Evolutionary conservation across 352 stramenopile species (phyloP).

Genomic region (Phytophthora macrochlamydospora): DNA sequence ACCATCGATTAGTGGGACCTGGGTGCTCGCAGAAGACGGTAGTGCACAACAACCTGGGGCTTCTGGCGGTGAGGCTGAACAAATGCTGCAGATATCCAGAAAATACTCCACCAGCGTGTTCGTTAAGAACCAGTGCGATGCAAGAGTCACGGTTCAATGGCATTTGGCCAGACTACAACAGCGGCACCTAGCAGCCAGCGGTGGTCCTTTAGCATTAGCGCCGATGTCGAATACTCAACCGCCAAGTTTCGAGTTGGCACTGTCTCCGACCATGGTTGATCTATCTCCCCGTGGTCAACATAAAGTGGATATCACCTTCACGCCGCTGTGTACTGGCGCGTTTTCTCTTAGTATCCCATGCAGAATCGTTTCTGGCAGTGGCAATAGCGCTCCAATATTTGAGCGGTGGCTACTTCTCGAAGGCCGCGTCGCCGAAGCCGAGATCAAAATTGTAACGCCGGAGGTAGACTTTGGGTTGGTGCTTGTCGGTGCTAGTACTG

Average conservation of each 20-base stretch:
- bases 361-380: conserved; percentile 21
- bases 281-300: conserved; percentile 23
- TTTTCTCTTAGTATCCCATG: conserved; percentile 62
- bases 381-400: conserved; percentile 12
- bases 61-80: conserved; percentile 8
- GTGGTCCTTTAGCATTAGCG: conserved; percentile 8
- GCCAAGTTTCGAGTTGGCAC: conserved; percentile 29
- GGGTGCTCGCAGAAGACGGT: conserved; percentile 11
- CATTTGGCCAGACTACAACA: conserved; percentile 24
- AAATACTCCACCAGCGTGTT: conserved; percentile 23
- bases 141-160: conserved; percentile 40
- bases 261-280: conserved; percentile 26
- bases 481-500: conserved; percentile 53
- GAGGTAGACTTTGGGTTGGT: conserved; percentile 84
- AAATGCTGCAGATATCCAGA: conserved; percentile 13
- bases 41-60: conserved; percentile 13
- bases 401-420: conserved; percentile 63
- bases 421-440: conserved; percentile 41
- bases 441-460: conserved; percentile 48
- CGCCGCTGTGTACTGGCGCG: conserved; percentile 36
- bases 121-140: conserved; percentile 40
- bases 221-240: conserved; percentile 3
- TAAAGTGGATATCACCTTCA: conserved; percentile 42
- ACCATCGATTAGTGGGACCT: conserved; percentile 17
- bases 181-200: conserved; percentile 17